phyloP scores from a whole-genome alignment of 2,329 filamentous ascomycete genomes.

The Didymellaceae sp. region DNA sequence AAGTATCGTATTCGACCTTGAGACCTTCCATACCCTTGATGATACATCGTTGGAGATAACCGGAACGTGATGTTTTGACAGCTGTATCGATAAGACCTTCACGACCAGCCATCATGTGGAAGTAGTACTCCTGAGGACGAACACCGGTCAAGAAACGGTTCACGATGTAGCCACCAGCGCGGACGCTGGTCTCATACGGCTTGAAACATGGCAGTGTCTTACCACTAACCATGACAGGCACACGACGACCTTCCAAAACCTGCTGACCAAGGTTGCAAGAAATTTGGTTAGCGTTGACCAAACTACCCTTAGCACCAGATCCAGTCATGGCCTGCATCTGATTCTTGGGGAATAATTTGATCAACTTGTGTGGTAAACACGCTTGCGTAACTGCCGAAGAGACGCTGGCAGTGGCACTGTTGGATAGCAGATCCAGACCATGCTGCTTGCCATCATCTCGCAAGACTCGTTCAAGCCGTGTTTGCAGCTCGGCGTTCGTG shows the following conservation, averaged over 20 bases:
- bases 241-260: constrained; percentile 90
- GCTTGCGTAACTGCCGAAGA: constrained; percentile 79
- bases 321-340: constrained; percentile 99
- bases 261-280: constrained; percentile 98
- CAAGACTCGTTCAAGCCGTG: constrained; percentile 84
- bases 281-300: constrained; percentile 95
- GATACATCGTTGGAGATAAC: constrained; percentile 93
- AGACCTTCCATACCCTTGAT: constrained; percentile 99
- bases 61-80: constrained; percentile 96
- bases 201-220: constrained; percentile 95
- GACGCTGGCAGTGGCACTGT: constrained; percentile 70
- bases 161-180: constrained; percentile 91
- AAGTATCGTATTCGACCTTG: constrained; percentile 89
- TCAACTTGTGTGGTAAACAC: constrained; percentile 81
- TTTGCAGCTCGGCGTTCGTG: constrained; percentile 73
- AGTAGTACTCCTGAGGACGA: constrained; percentile 96
- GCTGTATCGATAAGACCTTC: constrained; percentile 98
- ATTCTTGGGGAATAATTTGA: constrained; percentile 93
- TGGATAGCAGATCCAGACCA: constrained; percentile 87
- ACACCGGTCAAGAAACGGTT: constrained; percentile 98
- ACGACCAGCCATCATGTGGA: constrained; percentile 98
- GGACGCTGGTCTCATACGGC: constrained; percentile 85
- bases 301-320: constrained; percentile 90
- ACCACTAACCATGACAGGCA: constrained; percentile 96
- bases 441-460: constrained; percentile 91